Evolutionary conservation across 768 basidiomycete species (phyloP).

Genomic region (Tylopilus vinaceipallidus): DNA sequence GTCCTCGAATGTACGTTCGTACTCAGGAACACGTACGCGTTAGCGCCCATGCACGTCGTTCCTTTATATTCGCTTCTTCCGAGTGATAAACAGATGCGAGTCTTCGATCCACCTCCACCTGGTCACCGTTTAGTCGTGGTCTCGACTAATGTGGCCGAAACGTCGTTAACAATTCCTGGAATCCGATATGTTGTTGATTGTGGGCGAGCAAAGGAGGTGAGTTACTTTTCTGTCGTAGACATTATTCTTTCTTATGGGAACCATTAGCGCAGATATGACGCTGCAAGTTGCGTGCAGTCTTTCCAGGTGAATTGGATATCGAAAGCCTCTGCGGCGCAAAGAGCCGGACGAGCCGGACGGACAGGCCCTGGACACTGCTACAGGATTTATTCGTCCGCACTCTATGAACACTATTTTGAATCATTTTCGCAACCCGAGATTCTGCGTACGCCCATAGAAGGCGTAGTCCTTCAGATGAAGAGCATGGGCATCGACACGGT

Average conservation of each 20-base stretch:
- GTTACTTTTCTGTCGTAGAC: slow-evolving; percentile 1
- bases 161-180: slow-evolving; percentile 93
- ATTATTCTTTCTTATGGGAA: background rate
- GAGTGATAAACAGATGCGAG: slow-evolving; percentile 92
- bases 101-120: slow-evolving; percentile 81
- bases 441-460: slow-evolving; percentile 93
- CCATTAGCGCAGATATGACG: slow-evolving; percentile 77
- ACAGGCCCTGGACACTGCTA: slow-evolving; percentile 99
- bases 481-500: slow-evolving; percentile 97
- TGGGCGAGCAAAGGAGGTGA: slow-evolving; percentile 91
- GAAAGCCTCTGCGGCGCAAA: slow-evolving; percentile 91
- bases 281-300: slow-evolving; percentile 78
- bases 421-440: slow-evolving; percentile 89
- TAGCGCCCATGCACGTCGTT: slow-evolving; percentile 92
- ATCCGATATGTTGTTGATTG: slow-evolving; percentile 98
- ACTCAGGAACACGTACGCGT: background rate
- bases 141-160: slow-evolving; percentile 95
- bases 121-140: slow-evolving; percentile 88
- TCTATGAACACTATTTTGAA: slow-evolving; percentile 92
- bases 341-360: slow-evolving; percentile 95
- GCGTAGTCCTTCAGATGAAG: slow-evolving; percentile 98
- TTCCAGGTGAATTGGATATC: slow-evolving; percentile 94
- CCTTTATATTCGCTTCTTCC: slow-evolving; percentile 92
- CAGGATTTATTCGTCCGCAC: slow-evolving; percentile 91
- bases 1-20: slow-evolving; percentile 5